A percentile compares a stretch with the other conserved stretches of the same genome.
Conservation (phyloP, 139 green algal species). For the Ulvella scutata region DNA sequence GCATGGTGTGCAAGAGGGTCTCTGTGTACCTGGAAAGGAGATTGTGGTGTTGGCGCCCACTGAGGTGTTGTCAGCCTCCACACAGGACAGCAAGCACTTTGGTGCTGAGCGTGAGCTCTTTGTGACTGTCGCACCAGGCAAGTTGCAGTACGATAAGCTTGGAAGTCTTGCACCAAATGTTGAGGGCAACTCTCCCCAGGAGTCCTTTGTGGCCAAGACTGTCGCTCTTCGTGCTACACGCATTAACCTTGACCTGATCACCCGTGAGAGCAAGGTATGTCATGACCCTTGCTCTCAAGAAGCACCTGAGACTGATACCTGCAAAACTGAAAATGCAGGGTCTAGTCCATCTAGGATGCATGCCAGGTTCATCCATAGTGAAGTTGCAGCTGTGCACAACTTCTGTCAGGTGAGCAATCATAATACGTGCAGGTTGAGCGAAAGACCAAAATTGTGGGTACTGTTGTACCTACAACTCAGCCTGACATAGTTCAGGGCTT, state of each 20-base stretch:
- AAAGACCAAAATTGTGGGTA: slow-evolving; percentile 52
- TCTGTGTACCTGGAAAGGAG: slow-evolving; percentile 38
- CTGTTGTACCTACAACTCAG: neutral
- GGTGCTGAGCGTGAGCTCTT: slow-evolving; percentile 22
- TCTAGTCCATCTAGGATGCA: too few species aligned
- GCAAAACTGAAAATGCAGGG: too few species aligned
- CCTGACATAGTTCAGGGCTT: slow-evolving; percentile 18
- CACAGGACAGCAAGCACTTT: neutral
- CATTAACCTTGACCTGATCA: slow-evolving; percentile 34
- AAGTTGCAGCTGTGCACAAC: too few species aligned
- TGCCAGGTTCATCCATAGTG: too few species aligned
- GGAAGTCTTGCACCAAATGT: slow-evolving; percentile 17
- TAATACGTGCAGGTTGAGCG: slow-evolving; percentile 1
- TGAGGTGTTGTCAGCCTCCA: too few species aligned
- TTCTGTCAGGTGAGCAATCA: too few species aligned
- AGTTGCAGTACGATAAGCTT: slow-evolving; percentile 18
- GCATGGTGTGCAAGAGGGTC: slow-evolving; percentile 17
- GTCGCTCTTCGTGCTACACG: slow-evolving; percentile 27
- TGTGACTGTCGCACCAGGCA: slow-evolving; percentile 27
- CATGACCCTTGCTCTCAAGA: too few species aligned
- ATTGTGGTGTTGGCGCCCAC: slow-evolving; percentile 32
- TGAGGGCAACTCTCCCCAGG: slow-evolving; percentile 7
- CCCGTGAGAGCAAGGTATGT: neutral
- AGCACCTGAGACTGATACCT: too few species aligned
- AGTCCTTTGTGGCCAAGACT: slow-evolving; percentile 23